Conservation (phyloP, 176 grass and related monocot species). For the Avena insularis region DNA sequence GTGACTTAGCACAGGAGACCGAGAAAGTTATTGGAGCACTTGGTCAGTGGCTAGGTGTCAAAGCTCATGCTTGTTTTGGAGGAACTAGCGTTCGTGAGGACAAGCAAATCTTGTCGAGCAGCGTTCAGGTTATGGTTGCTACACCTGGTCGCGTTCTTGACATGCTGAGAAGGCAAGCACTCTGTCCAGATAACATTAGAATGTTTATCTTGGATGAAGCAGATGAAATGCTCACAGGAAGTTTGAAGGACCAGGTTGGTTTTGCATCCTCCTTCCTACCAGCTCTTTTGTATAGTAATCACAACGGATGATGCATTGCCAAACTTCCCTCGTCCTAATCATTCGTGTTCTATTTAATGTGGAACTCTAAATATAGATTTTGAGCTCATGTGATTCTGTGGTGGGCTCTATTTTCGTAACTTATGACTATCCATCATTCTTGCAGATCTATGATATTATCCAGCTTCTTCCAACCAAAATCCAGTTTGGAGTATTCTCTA, state of each 20-base stretch:
- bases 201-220: slow-evolving; percentile 84
- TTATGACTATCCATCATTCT: slow-evolving; percentile 1
- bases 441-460: slow-evolving; percentile 68
- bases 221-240: slow-evolving; percentile 72
- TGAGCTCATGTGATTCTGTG: not conserved
- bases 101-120: slow-evolving; percentile 51
- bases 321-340: not conserved
- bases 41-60: slow-evolving; percentile 69
- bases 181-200: slow-evolving; percentile 62
- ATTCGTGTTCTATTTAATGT: slow-evolving; percentile 3
- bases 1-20: slow-evolving; percentile 57
- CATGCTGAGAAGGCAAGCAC: slow-evolving; percentile 47
- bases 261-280: not conserved
- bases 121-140: slow-evolving; percentile 61
- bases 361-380: not conserved
- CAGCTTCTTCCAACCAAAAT: slow-evolving; percentile 61
- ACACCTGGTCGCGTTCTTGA: slow-evolving; percentile 64
- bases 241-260: slow-evolving; percentile 79
- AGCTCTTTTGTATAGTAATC: slow-evolving; percentile 7
- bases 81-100: slow-evolving; percentile 50
- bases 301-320: not conserved
- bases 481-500: slow-evolving; percentile 71
- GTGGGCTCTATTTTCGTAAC: not conserved
- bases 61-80: slow-evolving; percentile 67
- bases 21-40: slow-evolving; percentile 68